These are phyloP conservation scores for Alternaria sp. DNA, from an alignment of 2,329 filamentous ascomycete genomes.

Conservation along the genomic window DNA sequence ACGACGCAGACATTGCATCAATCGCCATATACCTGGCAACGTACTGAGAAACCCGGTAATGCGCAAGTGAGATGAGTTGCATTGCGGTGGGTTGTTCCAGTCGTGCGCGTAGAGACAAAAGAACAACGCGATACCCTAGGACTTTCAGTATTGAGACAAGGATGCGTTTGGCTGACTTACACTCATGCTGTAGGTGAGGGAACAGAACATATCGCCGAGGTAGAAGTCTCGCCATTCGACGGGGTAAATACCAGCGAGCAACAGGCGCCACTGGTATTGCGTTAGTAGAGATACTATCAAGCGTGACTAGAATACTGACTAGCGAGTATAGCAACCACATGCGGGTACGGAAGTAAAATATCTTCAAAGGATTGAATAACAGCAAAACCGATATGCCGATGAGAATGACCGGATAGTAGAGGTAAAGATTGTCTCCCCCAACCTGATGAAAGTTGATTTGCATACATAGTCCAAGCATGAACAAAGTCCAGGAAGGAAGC, in stretches of 20 bases:
- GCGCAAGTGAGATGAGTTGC: slow-evolving; percentile 86
- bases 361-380: slow-evolving; percentile 77
- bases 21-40: slow-evolving; percentile 87
- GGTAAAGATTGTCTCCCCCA: slow-evolving; percentile 71
- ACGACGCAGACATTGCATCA: slow-evolving; percentile 88
- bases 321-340: slow-evolving; percentile 91
- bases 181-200: slow-evolving; percentile 86
- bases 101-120: slow-evolving; percentile 88
- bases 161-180: slow-evolving; percentile 61
- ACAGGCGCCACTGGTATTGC: slow-evolving; percentile 74
- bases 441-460: slow-evolving; percentile 87
- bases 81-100: slow-evolving; percentile 77
- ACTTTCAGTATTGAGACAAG: slow-evolving; percentile 7
- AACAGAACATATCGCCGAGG: slow-evolving; percentile 97
- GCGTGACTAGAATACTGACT: slow-evolving; percentile 60
- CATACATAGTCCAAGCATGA: slow-evolving; percentile 78
- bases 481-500: slow-evolving; percentile 84
- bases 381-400: slow-evolving; percentile 72
- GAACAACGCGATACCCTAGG: slow-evolving; percentile 85
- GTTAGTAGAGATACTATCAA: slow-evolving; percentile 35
- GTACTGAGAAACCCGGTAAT: slow-evolving; percentile 85
- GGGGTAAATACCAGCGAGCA: slow-evolving; percentile 85
- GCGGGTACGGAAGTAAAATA: slow-evolving; percentile 78
- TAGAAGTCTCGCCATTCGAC: slow-evolving; percentile 99
- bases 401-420: slow-evolving; percentile 87